phyloP scores from a whole-genome alignment of 2,329 filamentous ascomycete species.

The Fusarium devonianum region DNA sequence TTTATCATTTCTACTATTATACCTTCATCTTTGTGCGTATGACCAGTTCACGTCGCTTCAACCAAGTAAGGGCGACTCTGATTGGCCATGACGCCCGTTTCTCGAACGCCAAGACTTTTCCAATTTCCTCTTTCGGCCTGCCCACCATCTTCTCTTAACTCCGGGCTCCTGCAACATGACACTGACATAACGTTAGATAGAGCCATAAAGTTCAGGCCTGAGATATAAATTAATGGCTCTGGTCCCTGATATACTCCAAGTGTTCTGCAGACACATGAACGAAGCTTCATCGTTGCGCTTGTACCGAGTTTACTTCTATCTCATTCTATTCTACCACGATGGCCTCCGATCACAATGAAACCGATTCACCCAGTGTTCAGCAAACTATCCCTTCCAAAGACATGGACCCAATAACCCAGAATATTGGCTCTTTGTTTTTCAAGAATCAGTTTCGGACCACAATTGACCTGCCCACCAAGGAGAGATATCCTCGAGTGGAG shows the following conservation, averaged over 20 bases:
- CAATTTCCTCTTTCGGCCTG: conserved; percentile 22
- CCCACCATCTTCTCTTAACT: not conserved
- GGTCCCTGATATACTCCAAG: no score
- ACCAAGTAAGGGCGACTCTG: not conserved
- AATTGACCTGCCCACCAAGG: conserved; percentile 29
- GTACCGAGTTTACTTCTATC: no score
- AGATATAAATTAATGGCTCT: no score
- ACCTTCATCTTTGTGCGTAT: no score
- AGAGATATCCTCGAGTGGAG: conserved; percentile 19
- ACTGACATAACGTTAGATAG: no score
- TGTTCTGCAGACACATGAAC: no score
- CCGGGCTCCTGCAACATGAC: not conserved
- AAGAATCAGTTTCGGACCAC: conserved; percentile 35
- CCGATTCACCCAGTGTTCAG: not conserved
- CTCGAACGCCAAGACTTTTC: conserved; percentile 30
- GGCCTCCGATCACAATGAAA: conserved; percentile 6
- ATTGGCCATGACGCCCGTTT: conserved; percentile 18
- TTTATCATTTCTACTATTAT: no score
- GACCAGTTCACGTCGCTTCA: no score
- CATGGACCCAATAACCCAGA: conserved; percentile 17
- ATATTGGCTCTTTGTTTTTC: conserved; percentile 21
- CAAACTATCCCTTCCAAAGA: conserved; percentile 11
- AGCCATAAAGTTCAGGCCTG: no score
- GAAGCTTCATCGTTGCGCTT: no score
- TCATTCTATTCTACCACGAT: conserved; percentile 8